Evolutionary conservation across 306 rosid genomes (phyloP).

Genomic region (Delonix regia): DNA sequence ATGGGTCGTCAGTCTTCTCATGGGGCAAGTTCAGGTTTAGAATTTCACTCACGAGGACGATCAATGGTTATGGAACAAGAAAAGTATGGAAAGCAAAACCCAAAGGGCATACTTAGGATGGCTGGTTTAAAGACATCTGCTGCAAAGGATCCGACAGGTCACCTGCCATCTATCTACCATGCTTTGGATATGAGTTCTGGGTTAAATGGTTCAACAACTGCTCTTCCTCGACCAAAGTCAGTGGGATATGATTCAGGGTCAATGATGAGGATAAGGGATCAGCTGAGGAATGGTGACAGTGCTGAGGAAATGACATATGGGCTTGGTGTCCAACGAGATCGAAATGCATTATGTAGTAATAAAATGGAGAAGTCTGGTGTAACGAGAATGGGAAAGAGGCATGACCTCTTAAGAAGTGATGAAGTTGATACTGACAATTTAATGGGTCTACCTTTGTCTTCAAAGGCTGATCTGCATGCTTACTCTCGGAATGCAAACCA

Average conservation of each 20-base stretch:
- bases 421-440: constrained; percentile 53
- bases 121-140: constrained; percentile 60
- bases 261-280: constrained; percentile 60
- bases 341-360: constrained; percentile 41
- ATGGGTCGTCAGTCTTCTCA: constrained; percentile 49
- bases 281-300: constrained; percentile 51
- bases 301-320: constrained; percentile 65
- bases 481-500: constrained; percentile 57
- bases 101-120: constrained; percentile 78
- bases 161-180: constrained; percentile 52
- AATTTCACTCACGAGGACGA: constrained; percentile 51
- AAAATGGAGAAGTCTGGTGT: constrained; percentile 59
- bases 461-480: constrained; percentile 60
- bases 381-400: constrained; percentile 68
- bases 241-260: constrained; percentile 57
- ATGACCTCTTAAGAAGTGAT: constrained; percentile 56
- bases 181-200: constrained; percentile 63
- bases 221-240: constrained; percentile 52
- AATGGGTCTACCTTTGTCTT: constrained; percentile 57
- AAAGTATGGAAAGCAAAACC: constrained; percentile 68
- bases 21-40: constrained; percentile 55
- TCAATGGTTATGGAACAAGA: constrained; percentile 44
- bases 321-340: constrained; percentile 52
- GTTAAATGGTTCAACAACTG: constrained; percentile 56
- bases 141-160: constrained; percentile 50